These are phyloP conservation scores for Astrothelium macrocarpum DNA, from an alignment of 495 filamentous ascomycete species.

Conservation along the genomic window DNA sequence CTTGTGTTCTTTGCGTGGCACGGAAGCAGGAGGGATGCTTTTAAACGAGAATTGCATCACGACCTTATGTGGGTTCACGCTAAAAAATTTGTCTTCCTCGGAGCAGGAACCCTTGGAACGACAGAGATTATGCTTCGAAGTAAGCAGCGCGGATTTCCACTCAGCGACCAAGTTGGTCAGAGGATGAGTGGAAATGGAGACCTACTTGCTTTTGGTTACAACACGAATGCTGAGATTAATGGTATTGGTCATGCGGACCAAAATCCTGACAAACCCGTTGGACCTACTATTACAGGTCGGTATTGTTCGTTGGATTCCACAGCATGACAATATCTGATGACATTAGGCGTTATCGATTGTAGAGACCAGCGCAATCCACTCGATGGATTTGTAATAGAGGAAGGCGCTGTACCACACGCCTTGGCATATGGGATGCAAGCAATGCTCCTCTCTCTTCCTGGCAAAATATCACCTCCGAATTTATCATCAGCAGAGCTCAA, in stretches of 20 bases:
- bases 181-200: constrained; percentile 63
- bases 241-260: constrained; percentile 42
- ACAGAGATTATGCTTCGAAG: constrained; percentile 60
- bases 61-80: constrained; percentile 64
- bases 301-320: background rate
- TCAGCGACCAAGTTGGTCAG: constrained; percentile 49
- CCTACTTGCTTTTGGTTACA: constrained; percentile 56
- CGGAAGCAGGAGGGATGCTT: constrained; percentile 47
- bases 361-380: constrained; percentile 45
- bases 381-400: constrained; percentile 56
- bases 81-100: constrained; percentile 49
- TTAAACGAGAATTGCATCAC: constrained; percentile 46
- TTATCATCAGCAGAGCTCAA: constrained; percentile 35
- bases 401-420: constrained; percentile 51
- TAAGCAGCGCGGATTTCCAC: constrained; percentile 46
- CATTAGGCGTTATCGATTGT: constrained; percentile 46
- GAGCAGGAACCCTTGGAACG: constrained; percentile 51
- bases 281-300: constrained; percentile 50
- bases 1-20: constrained; percentile 59
- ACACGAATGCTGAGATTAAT: constrained; percentile 47
- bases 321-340: background rate
- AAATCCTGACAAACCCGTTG: constrained; percentile 44
- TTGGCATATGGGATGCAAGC: constrained; percentile 46
- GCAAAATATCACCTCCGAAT: constrained; percentile 37
- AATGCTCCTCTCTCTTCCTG: constrained; percentile 48